These are phyloP conservation scores for Termitomyces sp. DNA, from an alignment of 768 basidiomycete species.

Conservation along the genomic window DNA sequence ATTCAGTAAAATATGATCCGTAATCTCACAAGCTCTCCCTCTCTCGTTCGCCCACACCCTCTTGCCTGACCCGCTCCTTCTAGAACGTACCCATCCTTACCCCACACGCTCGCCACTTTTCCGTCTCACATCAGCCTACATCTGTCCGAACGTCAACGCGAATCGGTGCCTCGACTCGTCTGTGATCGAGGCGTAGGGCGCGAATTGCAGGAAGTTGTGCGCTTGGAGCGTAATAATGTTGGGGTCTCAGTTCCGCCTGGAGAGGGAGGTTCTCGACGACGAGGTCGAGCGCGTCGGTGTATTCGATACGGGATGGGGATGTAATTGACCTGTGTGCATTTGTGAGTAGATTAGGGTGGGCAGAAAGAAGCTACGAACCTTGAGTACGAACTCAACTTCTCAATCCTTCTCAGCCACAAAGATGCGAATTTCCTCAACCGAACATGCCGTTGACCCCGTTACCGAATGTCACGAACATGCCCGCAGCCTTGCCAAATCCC, in stretches of 20 bases:
- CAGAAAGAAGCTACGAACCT: conserved; percentile 37
- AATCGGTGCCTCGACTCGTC: conserved; percentile 73
- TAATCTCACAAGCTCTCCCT: conserved; percentile 20
- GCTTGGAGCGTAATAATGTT: conserved; percentile 71
- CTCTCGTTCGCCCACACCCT: too few species aligned
- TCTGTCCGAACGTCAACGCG: conserved; percentile 72
- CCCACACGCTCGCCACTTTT: conserved; percentile 19
- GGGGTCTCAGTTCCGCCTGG: conserved; percentile 87
- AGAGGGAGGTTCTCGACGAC: conserved; percentile 92
- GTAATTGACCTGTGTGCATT: conserved; percentile 55
- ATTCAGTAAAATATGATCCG: conserved; percentile 27
- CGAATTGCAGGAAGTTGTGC: conserved; percentile 81
- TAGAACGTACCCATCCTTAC: too few species aligned
- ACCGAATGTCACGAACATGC: conserved; percentile 50
- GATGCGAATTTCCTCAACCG: conserved; percentile 38
- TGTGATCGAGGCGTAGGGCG: conserved; percentile 58
- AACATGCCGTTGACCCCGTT: conserved; percentile 56
- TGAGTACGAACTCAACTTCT: conserved; percentile 26
- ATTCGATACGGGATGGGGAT: conserved; percentile 94
- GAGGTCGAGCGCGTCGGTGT: conserved; percentile 84
- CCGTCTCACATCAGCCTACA: conserved; percentile 85
- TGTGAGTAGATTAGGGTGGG: too few species aligned
- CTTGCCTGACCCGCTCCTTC: too few species aligned
- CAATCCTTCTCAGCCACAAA: conserved; percentile 21
- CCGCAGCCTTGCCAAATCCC: conserved; percentile 22